Evolutionary conservation across 805 yeast species (phyloP), one percentile per base, ranked within the genome.

Genomic region (Candida germanica): DNA sequence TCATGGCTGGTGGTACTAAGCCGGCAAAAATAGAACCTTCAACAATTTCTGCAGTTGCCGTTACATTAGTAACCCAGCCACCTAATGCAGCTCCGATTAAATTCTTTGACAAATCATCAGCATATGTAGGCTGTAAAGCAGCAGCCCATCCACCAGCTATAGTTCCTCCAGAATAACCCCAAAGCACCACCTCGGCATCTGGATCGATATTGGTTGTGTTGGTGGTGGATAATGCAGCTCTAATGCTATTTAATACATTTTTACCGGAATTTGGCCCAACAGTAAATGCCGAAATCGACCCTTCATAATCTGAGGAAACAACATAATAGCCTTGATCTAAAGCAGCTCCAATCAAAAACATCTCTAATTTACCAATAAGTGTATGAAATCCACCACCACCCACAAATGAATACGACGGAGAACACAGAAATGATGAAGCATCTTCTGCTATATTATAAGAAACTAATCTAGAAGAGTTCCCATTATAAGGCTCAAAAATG

Each of bases 91-190:
- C 60, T 11, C 67, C 69, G 13, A 44, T 34, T 3, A 39, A 49
- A 27, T 29, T 50, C 11, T 40, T 39, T 35, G 17, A 30, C 10
- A 44, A 37, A 38, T 63, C 67, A 2, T 61, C 61, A 4, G 66
- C 66, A 35, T 62, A 62, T 2, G 40, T 26, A 3, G 65, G 65
- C 36, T 56, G 63, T 17, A 59, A 36, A 4, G 54, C 50, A 1
- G 60, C 55, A 9, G 64, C 66, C 69, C 69, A 63, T 3, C 59
- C 53, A 13, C 59, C 38, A 6, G 68, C 61, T 18, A 61, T 36
- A 1, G 63, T 49, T 5, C 66, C 68, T 9, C 69, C 69, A 9
- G 64, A 56, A 35, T 55, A 62, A 0, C 69, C 69, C 59, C 59
- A 59, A 27, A 61, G 13, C 6, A 38, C 44, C 1, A 45, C 39